Evolutionary conservation across 495 filamentous ascomycete species (phyloP).

Genomic region (Astrocystis sublimbata): DNA sequence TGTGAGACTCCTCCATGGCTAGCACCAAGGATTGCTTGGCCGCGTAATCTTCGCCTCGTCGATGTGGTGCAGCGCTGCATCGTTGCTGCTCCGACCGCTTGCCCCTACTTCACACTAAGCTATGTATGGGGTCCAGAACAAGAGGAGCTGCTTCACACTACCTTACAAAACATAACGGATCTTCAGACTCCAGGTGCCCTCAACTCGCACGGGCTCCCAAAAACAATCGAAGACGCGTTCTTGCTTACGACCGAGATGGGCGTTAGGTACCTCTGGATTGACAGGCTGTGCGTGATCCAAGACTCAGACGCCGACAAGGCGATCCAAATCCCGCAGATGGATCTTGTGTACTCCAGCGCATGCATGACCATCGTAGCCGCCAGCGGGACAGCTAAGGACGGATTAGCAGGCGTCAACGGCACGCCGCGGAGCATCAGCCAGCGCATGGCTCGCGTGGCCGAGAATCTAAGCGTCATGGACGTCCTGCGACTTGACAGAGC

Average conservation of each 20-base stretch:
- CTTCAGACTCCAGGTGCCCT: background rate
- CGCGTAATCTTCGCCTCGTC: background rate
- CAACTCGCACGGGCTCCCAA: background rate
- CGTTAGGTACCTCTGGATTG: conserved; percentile 40
- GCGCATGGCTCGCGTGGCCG: background rate
- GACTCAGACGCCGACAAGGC: conserved; percentile 29
- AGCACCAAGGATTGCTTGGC: background rate
- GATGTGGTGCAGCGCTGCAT: conserved; percentile 1
- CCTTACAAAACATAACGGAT: conserved; percentile 12
- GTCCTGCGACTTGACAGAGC: background rate
- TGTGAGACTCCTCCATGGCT: background rate
- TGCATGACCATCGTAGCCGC: conserved; percentile 35
- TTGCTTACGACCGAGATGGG: conserved; percentile 28
- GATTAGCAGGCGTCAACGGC: background rate
- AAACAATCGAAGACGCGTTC: conserved; percentile 31
- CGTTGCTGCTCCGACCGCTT: conserved; percentile 6
- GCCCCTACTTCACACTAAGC: conserved; percentile 24
- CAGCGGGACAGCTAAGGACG: background rate
- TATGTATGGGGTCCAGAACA: conserved; percentile 29
- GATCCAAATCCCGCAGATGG: conserved; percentile 35
- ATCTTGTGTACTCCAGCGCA: conserved; percentile 28
- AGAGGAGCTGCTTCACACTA: conserved; percentile 5
- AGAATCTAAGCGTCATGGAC: conserved; percentile 1
- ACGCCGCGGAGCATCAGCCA: background rate
- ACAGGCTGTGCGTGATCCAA: conserved; percentile 41